Evolutionary conservation across 257 asterid species (phyloP).

Genomic region (Solanum sejunctum): DNA sequence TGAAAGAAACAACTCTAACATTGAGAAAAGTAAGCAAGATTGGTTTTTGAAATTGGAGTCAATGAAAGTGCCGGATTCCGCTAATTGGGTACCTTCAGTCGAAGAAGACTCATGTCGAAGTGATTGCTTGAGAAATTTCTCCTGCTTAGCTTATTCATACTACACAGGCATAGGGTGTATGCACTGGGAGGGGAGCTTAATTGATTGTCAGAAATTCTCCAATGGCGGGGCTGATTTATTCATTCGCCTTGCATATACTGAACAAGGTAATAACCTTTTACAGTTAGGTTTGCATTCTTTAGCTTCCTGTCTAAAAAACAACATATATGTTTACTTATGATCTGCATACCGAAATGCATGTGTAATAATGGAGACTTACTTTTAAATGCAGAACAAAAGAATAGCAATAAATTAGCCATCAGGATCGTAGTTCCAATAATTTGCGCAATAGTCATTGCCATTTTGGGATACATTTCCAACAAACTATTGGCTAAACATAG

Average conservation of each 20-base stretch:
- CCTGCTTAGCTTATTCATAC: conserved; percentile 43
- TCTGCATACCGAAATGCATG: background rate
- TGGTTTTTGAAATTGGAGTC: conserved; percentile 16
- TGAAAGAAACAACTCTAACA: conserved; percentile 4
- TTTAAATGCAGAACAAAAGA: conserved; percentile 14
- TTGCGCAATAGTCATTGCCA: conserved; percentile 12
- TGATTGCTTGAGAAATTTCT: conserved; percentile 30
- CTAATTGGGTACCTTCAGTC: conserved; percentile 2
- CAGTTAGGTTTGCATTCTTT: background rate
- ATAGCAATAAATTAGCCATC: conserved; percentile 15
- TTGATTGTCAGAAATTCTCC: conserved; percentile 32
- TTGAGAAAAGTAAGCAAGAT: conserved; percentile 14
- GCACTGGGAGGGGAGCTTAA: conserved; percentile 30
- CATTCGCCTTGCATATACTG: conserved; percentile 34
- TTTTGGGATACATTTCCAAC: conserved; percentile 15
- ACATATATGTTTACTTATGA: background rate
- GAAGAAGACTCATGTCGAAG: conserved; percentile 14
- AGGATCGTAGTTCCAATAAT: conserved; percentile 21
- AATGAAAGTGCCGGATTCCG: conserved; percentile 32
- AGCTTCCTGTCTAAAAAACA: background rate
- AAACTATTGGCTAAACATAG: conserved; percentile 21
- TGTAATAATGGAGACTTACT: background rate
- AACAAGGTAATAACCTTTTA: conserved; percentile 20
- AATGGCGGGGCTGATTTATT: conserved; percentile 28
- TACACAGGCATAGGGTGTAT: conserved; percentile 32